Evolutionary conservation across 331 rosid species (phyloP).

Genomic region (Malus hybrid): DNA sequence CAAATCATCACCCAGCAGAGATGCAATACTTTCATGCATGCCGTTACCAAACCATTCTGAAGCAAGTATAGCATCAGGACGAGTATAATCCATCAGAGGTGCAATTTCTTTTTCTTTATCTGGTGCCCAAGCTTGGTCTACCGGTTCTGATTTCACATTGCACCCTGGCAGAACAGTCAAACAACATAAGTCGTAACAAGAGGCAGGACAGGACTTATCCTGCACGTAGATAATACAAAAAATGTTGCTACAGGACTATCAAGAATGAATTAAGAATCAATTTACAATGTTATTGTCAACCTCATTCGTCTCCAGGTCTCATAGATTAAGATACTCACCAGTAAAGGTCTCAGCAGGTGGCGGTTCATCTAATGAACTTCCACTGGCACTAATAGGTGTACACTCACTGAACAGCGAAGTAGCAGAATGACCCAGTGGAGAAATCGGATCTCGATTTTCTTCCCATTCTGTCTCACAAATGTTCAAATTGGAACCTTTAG

Average conservation of each 20-base stretch:
- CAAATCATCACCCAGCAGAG: constrained; percentile 45
- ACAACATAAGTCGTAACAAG: not conserved
- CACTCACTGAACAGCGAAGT: constrained; percentile 52
- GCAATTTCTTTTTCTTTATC: constrained; percentile 32
- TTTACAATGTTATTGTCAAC: not conserved
- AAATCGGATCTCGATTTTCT: constrained; percentile 48
- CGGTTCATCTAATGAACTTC: constrained; percentile 56
- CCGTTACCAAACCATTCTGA: constrained; percentile 58
- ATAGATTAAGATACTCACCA: constrained; percentile 44
- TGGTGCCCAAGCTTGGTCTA: constrained; percentile 34
- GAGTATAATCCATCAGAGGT: constrained; percentile 15
- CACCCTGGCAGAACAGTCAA: constrained; percentile 34
- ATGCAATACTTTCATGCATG: constrained; percentile 23
- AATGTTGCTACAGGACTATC: not conserved
- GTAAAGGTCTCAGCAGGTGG: constrained; percentile 34
- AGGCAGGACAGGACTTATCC: not conserved
- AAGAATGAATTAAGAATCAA: not conserved
- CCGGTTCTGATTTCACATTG: constrained; percentile 36
- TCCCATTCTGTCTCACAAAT: constrained; percentile 53
- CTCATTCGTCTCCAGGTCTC: constrained; percentile 8
- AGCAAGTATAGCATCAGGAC: constrained; percentile 57
- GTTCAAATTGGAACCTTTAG: constrained; percentile 41
- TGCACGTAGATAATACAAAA: not conserved
- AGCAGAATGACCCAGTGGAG: constrained; percentile 56
- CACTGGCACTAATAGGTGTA: constrained; percentile 47